A percentile compares a stretch with the other conserved stretches of the same genome.
Evolutionary conservation across 2,329 filamentous ascomycete species (phyloP).

Genomic region (Fusarium verticillioides): DNA sequence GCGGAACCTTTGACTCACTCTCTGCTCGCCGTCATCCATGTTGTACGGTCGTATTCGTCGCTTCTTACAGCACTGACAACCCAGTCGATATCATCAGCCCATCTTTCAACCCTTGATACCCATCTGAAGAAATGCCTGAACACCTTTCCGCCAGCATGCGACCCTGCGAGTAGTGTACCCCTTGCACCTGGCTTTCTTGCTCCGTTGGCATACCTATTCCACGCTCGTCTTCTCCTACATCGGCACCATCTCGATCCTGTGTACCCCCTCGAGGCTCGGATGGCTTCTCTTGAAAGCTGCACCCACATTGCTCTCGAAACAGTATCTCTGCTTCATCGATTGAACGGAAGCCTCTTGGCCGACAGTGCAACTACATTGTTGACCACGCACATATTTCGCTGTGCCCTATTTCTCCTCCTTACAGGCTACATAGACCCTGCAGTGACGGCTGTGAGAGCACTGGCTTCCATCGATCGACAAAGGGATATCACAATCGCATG

Average conservation of each 20-base stretch:
- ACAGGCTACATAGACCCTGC: constrained; percentile 79
- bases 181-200: constrained; percentile 80
- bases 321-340: constrained; percentile 76
- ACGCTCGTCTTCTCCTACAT: constrained; percentile 85
- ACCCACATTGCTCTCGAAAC: constrained; percentile 81
- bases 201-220: constrained; percentile 82
- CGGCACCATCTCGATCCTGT: constrained; percentile 85
- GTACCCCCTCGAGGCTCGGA: constrained; percentile 73
- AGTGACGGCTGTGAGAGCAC: constrained; percentile 76
- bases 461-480: constrained; percentile 75
- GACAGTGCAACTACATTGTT: constrained; percentile 79
- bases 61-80: constrained; percentile 76
- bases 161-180: constrained; percentile 71
- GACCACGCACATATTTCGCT: constrained; percentile 88
- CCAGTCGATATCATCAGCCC: constrained; percentile 72
- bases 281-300: constrained; percentile 81
- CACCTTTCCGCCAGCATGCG: constrained; percentile 80
- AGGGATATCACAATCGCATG: constrained; percentile 81
- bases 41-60: constrained; percentile 80
- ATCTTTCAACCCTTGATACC: constrained; percentile 81
- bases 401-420: constrained; percentile 81
- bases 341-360: constrained; percentile 65
- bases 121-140: constrained; percentile 81
- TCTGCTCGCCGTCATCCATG: constrained; percentile 82
- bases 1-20: constrained; percentile 72